These are phyloP conservation scores for Tagetes patula DNA, from an alignment of 129 eudicot genomes.

Conservation along the genomic window DNA sequence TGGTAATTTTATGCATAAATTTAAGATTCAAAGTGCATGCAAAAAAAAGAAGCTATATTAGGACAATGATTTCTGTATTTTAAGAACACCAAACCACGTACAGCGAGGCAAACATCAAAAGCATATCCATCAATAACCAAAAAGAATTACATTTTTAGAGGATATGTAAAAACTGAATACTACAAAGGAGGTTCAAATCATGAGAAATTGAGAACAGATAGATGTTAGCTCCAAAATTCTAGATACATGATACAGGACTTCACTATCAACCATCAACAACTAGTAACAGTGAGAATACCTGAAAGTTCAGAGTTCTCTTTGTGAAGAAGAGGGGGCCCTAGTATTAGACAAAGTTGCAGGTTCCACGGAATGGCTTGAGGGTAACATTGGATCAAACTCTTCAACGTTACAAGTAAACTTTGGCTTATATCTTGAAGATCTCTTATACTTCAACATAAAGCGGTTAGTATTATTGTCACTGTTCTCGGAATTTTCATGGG, in stretches of 20 bases:
- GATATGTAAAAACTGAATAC: conserved; percentile 1
- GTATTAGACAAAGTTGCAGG: conserved; percentile 5
- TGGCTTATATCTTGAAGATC: conserved; percentile 32
- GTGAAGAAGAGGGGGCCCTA: neutral
- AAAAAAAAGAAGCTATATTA: conserved; percentile 1
- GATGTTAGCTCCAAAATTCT: neutral
- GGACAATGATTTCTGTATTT: neutral
- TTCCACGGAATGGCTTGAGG: conserved; percentile 29
- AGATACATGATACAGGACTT: conserved; percentile 22
- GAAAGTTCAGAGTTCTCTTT: conserved; percentile 24
- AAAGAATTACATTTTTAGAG: conserved; percentile 20
- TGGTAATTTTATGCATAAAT: neutral
- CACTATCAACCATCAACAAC: conserved; percentile 12
- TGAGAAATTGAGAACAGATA: neutral
- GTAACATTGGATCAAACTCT: conserved; percentile 26
- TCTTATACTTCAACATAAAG: conserved; percentile 46
- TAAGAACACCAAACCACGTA: conserved; percentile 3
- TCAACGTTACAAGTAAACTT: conserved; percentile 29
- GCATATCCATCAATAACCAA: conserved; percentile 19
- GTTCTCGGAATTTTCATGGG: conserved; percentile 25
- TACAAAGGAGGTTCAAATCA: conserved; percentile 5
- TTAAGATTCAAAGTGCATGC: neutral
- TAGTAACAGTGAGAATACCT: conserved; percentile 41
- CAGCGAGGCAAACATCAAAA: conserved; percentile 10
- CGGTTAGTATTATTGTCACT: conserved; percentile 24